Percentiles rank a stretch among this genome's conserved stretches.
These are phyloP conservation scores for Chalciporus sp. DNA, from an alignment of 1,284 basidiomycete species.

Conservation along the genomic window DNA sequence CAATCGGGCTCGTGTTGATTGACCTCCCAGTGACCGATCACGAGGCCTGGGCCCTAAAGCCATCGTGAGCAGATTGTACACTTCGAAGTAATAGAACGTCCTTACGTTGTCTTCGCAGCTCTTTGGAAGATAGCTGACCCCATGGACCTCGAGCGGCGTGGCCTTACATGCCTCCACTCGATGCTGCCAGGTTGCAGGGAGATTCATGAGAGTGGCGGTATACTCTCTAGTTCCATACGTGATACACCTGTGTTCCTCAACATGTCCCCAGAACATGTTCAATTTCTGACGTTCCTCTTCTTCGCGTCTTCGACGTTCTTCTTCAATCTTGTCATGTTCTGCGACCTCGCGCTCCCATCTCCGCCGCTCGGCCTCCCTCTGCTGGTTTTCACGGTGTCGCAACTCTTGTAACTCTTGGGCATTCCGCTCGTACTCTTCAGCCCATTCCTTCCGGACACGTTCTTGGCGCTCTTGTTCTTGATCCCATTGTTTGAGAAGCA, in stretches of 20 bases:
- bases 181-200: conserved; percentile 19
- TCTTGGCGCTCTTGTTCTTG: not conserved
- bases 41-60: conserved; percentile 19
- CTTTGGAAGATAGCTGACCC: conserved; percentile 20
- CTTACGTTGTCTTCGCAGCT: conserved; percentile 29
- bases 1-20: conserved; percentile 27
- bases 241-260: conserved; percentile 22
- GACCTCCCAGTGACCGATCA: conserved; percentile 26
- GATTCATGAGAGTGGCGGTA: conserved; percentile 24
- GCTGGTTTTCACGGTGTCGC: conserved; percentile 12
- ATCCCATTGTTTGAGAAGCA: conserved; percentile 8
- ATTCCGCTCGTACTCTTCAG: conserved; percentile 1
- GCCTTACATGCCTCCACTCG: conserved; percentile 25
- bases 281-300: conserved; percentile 22
- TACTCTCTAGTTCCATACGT: conserved; percentile 29
- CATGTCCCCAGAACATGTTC: conserved; percentile 25
- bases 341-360: conserved; percentile 7
- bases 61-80: no score
- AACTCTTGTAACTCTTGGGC: conserved; percentile 6
- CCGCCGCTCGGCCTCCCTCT: conserved; percentile 3
- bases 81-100: no score
- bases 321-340: conserved; percentile 13
- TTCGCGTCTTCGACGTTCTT: conserved; percentile 16
- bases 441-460: not conserved
- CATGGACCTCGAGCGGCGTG: conserved; percentile 29